Conservation (phyloP, 495 filamentous ascomycete species). For the Talaromyces proteolyticus region DNA sequence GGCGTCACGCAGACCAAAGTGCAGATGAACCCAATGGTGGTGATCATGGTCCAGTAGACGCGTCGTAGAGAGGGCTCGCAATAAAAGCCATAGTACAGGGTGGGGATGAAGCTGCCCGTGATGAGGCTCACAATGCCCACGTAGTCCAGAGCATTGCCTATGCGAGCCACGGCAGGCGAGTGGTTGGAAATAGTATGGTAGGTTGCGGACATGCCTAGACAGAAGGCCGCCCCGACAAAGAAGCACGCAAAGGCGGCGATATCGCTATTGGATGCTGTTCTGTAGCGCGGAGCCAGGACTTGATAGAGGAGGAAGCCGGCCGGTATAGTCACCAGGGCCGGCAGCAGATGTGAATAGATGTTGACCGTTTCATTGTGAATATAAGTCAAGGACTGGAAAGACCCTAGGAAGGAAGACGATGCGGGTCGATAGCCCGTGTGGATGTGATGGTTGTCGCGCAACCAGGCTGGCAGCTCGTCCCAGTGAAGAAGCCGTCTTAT, state of each 20-base stretch:
- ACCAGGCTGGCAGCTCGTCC: slow-evolving; percentile 63
- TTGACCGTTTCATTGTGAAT: slow-evolving; percentile 96
- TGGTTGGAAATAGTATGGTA: slow-evolving; percentile 72
- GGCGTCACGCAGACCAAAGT: slow-evolving; percentile 69
- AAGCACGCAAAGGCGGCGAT: slow-evolving; percentile 70
- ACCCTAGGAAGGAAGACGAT: slow-evolving; percentile 58
- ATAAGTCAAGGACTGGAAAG: slow-evolving; percentile 60
- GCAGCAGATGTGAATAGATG: slow-evolving; percentile 81
- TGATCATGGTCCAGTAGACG: slow-evolving; percentile 77
- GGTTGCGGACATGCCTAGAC: slow-evolving; percentile 79
- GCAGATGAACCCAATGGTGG: slow-evolving; percentile 66
- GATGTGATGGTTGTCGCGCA: slow-evolving; percentile 75
- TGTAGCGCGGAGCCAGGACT: slow-evolving; percentile 58
- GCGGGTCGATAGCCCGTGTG: slow-evolving; percentile 64
- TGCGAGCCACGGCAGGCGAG: slow-evolving; percentile 47
- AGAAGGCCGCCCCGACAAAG: slow-evolving; percentile 68
- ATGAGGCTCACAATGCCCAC: slow-evolving; percentile 87
- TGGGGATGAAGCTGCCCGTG: slow-evolving; percentile 80
- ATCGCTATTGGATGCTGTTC: slow-evolving; percentile 57
- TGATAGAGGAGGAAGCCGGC: slow-evolving; percentile 37
- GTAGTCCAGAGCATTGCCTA: slow-evolving; percentile 80
- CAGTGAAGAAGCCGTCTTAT: slow-evolving; percentile 46
- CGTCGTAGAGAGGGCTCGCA: slow-evolving; percentile 55
- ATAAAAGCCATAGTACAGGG: slow-evolving; percentile 82
- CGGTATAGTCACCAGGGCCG: slow-evolving; percentile 32